Conservation (phyloP, 2,329 filamentous ascomycete genomes). For the Aspergillus thermomutatus region DNA sequence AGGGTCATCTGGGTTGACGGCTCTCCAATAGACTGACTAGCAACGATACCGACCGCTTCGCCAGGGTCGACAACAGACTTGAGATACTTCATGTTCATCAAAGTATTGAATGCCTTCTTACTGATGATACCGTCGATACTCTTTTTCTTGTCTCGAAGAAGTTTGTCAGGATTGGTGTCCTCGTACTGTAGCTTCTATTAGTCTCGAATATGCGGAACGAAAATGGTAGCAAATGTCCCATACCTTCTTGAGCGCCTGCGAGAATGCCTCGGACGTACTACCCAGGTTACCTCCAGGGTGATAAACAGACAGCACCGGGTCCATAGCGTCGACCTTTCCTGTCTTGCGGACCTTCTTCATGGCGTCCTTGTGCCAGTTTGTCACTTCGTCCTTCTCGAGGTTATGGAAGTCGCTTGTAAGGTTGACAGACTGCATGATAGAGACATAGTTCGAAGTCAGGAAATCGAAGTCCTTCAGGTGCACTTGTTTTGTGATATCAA, state of each 20-base stretch:
- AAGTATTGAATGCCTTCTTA: slow-evolving; percentile 74
- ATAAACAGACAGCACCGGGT: slow-evolving; percentile 71
- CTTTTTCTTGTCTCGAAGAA: slow-evolving; percentile 60
- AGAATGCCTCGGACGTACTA: slow-evolving; percentile 86
- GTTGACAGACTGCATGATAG: slow-evolving; percentile 72
- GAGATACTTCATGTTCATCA: slow-evolving; percentile 90
- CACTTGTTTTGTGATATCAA: slow-evolving; percentile 91
- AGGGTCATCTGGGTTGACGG: slow-evolving; percentile 99
- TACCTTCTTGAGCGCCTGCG: slow-evolving; percentile 62
- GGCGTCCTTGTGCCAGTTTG: slow-evolving; percentile 58
- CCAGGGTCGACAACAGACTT: slow-evolving; percentile 89
- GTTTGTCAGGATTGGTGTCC: slow-evolving; percentile 66
- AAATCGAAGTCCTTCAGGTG: slow-evolving; percentile 90
- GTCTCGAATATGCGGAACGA: slow-evolving; percentile 3
- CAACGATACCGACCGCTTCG: slow-evolving; percentile 94
- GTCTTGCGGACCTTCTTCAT: slow-evolving; percentile 80
- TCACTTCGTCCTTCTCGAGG: slow-evolving; percentile 65
- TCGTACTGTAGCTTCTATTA: slow-evolving; percentile 56
- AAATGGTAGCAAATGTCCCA: slow-evolving; percentile 10
- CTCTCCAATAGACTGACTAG: slow-evolving; percentile 93
- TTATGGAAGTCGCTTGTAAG: slow-evolving; percentile 55
- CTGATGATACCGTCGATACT: slow-evolving; percentile 38
- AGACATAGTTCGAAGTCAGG: slow-evolving; percentile 78
- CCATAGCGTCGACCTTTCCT: slow-evolving; percentile 62
- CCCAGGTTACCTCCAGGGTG: slow-evolving; percentile 76